Conservation (phyloP, 192 early-diverging fungal species). For the Radiomyces spectabilis region DNA sequence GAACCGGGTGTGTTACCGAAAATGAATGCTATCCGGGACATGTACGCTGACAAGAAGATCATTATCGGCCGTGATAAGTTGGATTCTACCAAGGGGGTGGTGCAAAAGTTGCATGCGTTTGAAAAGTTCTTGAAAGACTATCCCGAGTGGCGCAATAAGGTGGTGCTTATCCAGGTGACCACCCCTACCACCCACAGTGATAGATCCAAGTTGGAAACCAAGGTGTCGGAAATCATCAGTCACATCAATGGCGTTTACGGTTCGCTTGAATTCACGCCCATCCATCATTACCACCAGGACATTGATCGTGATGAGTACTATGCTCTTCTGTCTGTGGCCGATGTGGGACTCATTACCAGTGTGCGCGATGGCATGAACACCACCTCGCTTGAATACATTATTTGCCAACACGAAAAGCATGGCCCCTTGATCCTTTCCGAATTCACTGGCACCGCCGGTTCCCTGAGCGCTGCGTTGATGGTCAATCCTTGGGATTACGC, state of each 20-base stretch:
- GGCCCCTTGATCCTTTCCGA: conserved; percentile 90
- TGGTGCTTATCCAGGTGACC: conserved; percentile 94
- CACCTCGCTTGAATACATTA: conserved; percentile 85
- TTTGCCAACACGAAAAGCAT: conserved; percentile 86
- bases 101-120: conserved; percentile 91
- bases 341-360: conserved; percentile 85
- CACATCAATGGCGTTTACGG: conserved; percentile 94
- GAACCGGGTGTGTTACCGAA: conserved; percentile 62
- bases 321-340: conserved; percentile 87
- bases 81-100: conserved; percentile 88
- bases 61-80: conserved; percentile 93
- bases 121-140: conserved; percentile 85
- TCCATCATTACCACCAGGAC: conserved; percentile 88
- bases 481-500: conserved; percentile 88
- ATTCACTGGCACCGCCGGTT: conserved; percentile 91
- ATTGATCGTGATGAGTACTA: conserved; percentile 94
- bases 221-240: conserved; percentile 84
- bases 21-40: conserved; percentile 71
- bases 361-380: conserved; percentile 98
- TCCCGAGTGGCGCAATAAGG: conserved; percentile 89
- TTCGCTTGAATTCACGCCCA: conserved; percentile 89
- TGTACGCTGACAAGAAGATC: conserved; percentile 88
- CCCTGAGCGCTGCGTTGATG: conserved; percentile 65
- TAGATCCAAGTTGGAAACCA: conserved; percentile 64
- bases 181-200: conserved; percentile 63